A percentile compares a stretch with the other conserved stretches of the same genome.
phyloP scores from a whole-genome alignment of 2,329 filamentous ascomycete genomes.

The Alternaria gansuensis region DNA sequence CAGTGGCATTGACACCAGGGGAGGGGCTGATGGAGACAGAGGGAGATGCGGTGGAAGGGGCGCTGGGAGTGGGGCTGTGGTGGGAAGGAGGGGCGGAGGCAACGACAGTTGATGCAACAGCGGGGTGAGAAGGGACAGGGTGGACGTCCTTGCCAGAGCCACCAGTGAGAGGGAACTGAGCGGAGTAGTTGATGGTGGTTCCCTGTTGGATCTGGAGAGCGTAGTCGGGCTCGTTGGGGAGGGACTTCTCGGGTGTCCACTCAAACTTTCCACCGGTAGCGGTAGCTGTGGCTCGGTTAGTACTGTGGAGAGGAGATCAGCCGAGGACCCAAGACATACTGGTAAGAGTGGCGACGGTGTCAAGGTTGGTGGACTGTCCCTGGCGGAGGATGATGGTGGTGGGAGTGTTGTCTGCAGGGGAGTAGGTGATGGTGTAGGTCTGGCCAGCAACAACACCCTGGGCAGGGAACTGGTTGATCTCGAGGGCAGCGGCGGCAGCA shows the following conservation, averaged over 20 bases:
- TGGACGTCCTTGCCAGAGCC: slow-evolving; percentile 33
- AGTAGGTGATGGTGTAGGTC: slow-evolving; percentile 60
- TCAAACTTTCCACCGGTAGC: slow-evolving; percentile 59
- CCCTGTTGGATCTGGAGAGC: slow-evolving; percentile 67
- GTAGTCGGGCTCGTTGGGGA: slow-evolving; percentile 61
- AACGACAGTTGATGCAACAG: slow-evolving; percentile 3
- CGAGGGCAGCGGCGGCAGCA: slow-evolving; percentile 56
- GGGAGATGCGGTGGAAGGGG: slow-evolving; percentile 38
- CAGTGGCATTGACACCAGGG: slow-evolving; percentile 40
- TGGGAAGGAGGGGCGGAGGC: slow-evolving; percentile 22
- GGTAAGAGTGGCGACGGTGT: slow-evolving; percentile 61
- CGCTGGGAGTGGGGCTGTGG: slow-evolving; percentile 36
- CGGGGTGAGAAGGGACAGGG: slow-evolving; percentile 30
- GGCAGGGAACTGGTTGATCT: slow-evolving; percentile 61
- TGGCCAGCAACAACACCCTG: slow-evolving; percentile 60
- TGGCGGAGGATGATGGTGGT: slow-evolving; percentile 66
- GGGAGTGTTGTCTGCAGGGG: slow-evolving; percentile 54
- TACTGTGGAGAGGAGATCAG: not conserved
- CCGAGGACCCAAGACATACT: slow-evolving; percentile 47
- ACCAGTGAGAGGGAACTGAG: slow-evolving; percentile 56
- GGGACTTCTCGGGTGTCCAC: slow-evolving; percentile 60
- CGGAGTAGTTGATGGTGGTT: slow-evolving; percentile 64
- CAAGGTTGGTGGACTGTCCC: slow-evolving; percentile 61
- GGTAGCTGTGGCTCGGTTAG: slow-evolving; percentile 44
- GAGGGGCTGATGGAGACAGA: slow-evolving; percentile 35